Evolutionary conservation across 75 land plant genomes (phyloP).

Genomic region (Larix kaempferi): DNA sequence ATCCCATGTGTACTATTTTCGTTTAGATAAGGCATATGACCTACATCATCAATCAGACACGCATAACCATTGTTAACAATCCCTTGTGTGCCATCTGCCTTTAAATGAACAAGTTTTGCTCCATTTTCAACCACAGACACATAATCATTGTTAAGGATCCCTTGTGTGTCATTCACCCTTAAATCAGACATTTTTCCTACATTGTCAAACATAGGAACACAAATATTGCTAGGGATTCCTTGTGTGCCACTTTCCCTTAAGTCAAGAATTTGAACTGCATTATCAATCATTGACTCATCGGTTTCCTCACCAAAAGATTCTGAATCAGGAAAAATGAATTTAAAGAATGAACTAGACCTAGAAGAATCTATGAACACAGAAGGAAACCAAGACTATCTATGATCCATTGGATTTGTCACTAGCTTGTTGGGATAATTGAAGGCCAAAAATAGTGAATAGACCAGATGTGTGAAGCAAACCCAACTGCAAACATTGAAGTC

Average conservation of each 20-base stretch:
- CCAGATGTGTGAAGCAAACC: too few species aligned
- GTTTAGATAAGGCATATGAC: not conserved
- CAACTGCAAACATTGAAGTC: too few species aligned
- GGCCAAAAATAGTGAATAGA: slow-evolving; percentile 1
- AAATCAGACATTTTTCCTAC: too few species aligned
- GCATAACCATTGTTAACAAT: not conserved
- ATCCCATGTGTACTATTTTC: not conserved
- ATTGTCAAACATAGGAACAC: too few species aligned
- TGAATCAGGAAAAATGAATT: not conserved
- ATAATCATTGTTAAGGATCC: not conserved
- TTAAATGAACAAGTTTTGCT: too few species aligned
- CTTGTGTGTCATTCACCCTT: too few species aligned
- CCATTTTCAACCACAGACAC: too few species aligned
- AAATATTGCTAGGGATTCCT: too few species aligned
- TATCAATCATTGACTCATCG: too few species aligned
- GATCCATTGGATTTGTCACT: slow-evolving; percentile 1
- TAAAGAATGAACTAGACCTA: not conserved
- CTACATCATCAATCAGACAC: not conserved
- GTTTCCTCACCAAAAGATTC: not conserved
- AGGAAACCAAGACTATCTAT: not conserved
- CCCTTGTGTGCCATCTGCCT: not conserved
- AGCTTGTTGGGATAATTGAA: not conserved
- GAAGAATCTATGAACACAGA: not conserved
- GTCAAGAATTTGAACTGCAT: too few species aligned
- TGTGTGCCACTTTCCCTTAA: not conserved